These are phyloP conservation scores for Komagataella pseudopastoris DNA, from an alignment of 805 yeast species.

Conservation along the genomic window DNA sequence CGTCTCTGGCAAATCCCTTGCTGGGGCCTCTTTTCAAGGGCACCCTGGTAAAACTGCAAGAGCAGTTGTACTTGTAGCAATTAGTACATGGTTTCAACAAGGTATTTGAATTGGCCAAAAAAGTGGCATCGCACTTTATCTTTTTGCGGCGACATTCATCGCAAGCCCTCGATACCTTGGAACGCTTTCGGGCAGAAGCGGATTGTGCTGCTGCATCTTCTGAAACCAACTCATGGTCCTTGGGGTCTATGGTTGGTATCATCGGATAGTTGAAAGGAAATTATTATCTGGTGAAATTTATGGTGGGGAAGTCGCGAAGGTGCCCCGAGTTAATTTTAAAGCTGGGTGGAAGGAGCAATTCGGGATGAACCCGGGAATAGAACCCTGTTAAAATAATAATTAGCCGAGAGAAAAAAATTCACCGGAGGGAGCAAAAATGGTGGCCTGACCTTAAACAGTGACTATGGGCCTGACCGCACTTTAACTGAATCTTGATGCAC, in stretches of 20 bases:
- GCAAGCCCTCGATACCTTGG: slow-evolving; percentile 71
- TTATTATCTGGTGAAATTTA: neutral
- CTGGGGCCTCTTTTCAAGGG: slow-evolving; percentile 75
- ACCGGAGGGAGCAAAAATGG: neutral
- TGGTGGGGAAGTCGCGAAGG: neutral
- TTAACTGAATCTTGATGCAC: neutral
- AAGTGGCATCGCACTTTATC: slow-evolving; percentile 54
- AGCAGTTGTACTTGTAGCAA: slow-evolving; percentile 46
- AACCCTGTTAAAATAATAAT: neutral
- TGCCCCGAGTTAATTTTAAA: neutral
- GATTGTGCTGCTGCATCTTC: neutral
- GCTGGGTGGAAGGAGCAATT: neutral
- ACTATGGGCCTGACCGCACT: neutral
- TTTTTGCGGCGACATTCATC: slow-evolving; percentile 70
- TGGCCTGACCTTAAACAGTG: neutral
- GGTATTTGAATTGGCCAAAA: slow-evolving; percentile 26
- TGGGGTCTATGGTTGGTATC: neutral
- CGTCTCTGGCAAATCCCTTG: slow-evolving; percentile 47
- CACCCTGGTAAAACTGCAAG: slow-evolving; percentile 54
- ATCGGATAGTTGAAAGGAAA: neutral
- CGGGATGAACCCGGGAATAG: neutral
- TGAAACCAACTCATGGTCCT: neutral
- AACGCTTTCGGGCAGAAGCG: slow-evolving; percentile 28
- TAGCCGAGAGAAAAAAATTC: neutral
- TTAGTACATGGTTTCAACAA: slow-evolving; percentile 45